phyloP scores from a whole-genome alignment of 1,284 basidiomycete species.

The Tylopilus orsonianus region DNA sequence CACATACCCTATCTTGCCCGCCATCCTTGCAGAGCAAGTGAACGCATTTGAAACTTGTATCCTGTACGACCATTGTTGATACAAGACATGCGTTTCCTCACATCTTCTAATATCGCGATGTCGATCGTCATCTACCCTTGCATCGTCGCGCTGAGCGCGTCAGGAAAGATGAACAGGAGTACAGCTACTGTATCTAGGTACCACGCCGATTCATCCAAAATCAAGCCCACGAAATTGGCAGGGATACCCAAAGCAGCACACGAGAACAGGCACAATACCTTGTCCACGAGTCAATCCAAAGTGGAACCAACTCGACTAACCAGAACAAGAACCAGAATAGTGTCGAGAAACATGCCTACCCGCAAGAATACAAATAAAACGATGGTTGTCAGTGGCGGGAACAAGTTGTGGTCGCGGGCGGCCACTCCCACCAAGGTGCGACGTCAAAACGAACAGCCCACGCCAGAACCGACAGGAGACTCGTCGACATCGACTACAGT shows the following conservation, averaged over 20 bases:
- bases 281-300: not conserved
- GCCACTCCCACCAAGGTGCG: constrained; percentile 20
- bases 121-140: constrained; percentile 17
- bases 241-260: not conserved
- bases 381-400: not conserved
- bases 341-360: not conserved
- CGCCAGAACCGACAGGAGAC: constrained; percentile 45
- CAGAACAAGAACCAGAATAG: not conserved
- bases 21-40: constrained; percentile 17
- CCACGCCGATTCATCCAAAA: not conserved
- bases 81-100: constrained; percentile 14
- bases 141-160: constrained; percentile 1
- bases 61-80: not conserved
- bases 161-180: constrained; percentile 1
- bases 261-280: constrained; percentile 1
- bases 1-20: not conserved
- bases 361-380: not conserved
- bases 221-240: constrained; percentile 2
- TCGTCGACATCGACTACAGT: constrained; percentile 42
- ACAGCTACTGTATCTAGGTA: constrained; percentile 2
- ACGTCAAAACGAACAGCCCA: constrained; percentile 39
- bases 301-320: not conserved
- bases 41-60: not conserved
- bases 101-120: constrained; percentile 9
- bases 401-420: constrained; percentile 1